phyloP scores from a whole-genome alignment of 2,329 filamentous ascomycete genomes.

The Trichoderma simmonsii region DNA sequence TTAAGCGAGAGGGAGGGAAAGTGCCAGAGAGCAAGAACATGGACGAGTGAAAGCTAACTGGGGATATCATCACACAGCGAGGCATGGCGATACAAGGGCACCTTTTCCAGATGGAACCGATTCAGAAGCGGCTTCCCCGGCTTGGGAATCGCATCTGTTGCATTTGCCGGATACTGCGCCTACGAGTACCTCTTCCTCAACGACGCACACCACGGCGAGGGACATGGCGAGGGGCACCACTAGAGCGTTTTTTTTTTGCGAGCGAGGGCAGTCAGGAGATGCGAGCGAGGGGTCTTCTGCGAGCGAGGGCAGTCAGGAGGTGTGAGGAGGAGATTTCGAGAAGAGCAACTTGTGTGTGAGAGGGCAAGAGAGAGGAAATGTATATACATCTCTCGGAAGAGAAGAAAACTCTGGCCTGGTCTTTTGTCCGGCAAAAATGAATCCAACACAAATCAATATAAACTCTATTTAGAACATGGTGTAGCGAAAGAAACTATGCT shows the following conservation, averaged over 20 bases:
- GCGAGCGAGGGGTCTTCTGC: constrained; percentile 20
- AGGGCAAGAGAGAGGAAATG: constrained; percentile 4
- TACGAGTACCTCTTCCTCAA: constrained; percentile 87
- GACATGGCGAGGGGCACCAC: constrained; percentile 59
- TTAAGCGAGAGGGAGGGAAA: neutral
- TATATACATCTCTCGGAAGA: constrained; percentile 15
- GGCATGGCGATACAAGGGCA: constrained; percentile 88
- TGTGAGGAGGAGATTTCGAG: constrained; percentile 20
- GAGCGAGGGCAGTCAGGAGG: constrained; percentile 3
- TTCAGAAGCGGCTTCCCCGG: constrained; percentile 86
- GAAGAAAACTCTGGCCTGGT: neutral
- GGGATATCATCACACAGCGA: constrained; percentile 58
- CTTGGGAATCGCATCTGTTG: constrained; percentile 85
- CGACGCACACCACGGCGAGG: constrained; percentile 57
- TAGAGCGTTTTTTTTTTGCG: constrained; percentile 32
- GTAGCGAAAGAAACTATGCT: neutral
- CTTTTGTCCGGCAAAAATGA: constrained; percentile 3
- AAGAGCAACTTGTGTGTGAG: neutral
- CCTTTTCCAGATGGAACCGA: constrained; percentile 83
- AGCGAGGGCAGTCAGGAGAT: constrained; percentile 2
- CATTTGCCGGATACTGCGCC: constrained; percentile 83
- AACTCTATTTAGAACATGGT: neutral
- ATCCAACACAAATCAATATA: neutral
- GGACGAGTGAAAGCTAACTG: neutral
- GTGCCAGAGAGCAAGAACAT: neutral